Percentiles rank a stretch among this genome's conserved stretches.
phyloP scores from a whole-genome alignment of 1,284 basidiomycete genomes.

The Erythrobasidium hasegawianum region DNA sequence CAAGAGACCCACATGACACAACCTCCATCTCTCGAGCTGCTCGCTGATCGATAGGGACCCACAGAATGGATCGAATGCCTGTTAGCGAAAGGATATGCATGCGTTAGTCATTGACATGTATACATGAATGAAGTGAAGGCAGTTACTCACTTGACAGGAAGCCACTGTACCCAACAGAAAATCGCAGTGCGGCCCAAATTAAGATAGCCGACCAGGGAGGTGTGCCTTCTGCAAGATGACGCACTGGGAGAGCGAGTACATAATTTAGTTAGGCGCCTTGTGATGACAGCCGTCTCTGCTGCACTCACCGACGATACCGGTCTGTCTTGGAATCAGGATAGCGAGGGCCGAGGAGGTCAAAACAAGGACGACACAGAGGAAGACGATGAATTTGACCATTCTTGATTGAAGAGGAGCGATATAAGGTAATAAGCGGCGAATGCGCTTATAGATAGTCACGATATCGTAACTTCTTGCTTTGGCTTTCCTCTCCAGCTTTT shows the following conservation, averaged over 20 bases:
- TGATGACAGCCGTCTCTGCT: slow-evolving; percentile 59
- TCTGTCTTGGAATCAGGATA: slow-evolving; percentile 64
- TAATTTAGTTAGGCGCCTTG: background rate
- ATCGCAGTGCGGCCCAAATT: slow-evolving; percentile 10
- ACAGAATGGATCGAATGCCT: slow-evolving; percentile 10
- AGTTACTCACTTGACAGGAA: background rate
- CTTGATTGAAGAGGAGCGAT: slow-evolving; percentile 70
- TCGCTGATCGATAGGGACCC: slow-evolving; percentile 7
- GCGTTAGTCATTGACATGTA: background rate
- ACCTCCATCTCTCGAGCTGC: slow-evolving; percentile 7
- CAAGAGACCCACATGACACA: slow-evolving; percentile 3
- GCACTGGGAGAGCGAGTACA: background rate
- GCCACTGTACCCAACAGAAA: slow-evolving; percentile 1
- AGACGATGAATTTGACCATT: slow-evolving; percentile 63
- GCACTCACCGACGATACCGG: slow-evolving; percentile 59
- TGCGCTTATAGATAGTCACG: slow-evolving; percentile 1
- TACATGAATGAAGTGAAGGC: no score
- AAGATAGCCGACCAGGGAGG: background rate
- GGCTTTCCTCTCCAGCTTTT: background rate
- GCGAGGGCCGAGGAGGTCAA: slow-evolving; percentile 69
- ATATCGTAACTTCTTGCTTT: slow-evolving; percentile 9
- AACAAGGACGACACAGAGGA: slow-evolving; percentile 63
- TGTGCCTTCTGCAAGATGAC: background rate
- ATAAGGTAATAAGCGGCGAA: slow-evolving; percentile 60
- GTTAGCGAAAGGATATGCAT: background rate